phyloP scores from a whole-genome alignment of 2,329 filamentous ascomycete species.

The Pseudogymnoascus sp. region DNA sequence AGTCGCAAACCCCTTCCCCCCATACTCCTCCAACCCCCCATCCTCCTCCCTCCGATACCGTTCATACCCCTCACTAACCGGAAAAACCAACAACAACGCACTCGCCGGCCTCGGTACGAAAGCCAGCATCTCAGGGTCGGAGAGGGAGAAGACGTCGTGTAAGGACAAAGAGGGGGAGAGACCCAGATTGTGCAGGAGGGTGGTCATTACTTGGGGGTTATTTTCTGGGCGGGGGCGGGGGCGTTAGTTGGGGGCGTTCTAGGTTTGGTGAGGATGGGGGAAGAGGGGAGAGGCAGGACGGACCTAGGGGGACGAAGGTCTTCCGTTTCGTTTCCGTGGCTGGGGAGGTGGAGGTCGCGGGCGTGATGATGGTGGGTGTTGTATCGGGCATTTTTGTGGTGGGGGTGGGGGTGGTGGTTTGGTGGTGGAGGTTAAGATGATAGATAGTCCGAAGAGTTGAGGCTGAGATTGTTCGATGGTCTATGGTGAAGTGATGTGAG shows the following conservation, averaged over 20 bases:
- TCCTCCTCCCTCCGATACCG: constrained; percentile 68
- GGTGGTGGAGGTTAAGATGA: background rate
- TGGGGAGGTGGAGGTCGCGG: background rate
- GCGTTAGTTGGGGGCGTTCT: no score
- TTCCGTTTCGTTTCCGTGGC: background rate
- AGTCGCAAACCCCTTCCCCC: constrained; percentile 34
- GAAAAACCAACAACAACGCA: constrained; percentile 87
- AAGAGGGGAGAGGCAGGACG: background rate
- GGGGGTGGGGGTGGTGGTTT: background rate
- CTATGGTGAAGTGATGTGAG: background rate
- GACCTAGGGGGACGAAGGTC: constrained; percentile 4
- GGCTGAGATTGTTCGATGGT: background rate
- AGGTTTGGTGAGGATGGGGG: no score
- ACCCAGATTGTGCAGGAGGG: constrained; percentile 73
- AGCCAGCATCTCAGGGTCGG: constrained; percentile 71
- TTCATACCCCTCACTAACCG: constrained; percentile 72
- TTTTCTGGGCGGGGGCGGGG: constrained; percentile 18
- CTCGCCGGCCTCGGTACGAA: constrained; percentile 84
- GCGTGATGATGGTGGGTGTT: background rate
- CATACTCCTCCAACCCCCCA: constrained; percentile 51
- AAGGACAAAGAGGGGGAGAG: constrained; percentile 64
- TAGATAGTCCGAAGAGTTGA: background rate
- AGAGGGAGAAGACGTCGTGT: constrained; percentile 87
- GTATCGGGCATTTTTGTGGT: background rate
- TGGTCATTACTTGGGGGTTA: constrained; percentile 83